phyloP scores from a whole-genome alignment of 73 alveolate species.

The Paramecium sexaurelia region DNA sequence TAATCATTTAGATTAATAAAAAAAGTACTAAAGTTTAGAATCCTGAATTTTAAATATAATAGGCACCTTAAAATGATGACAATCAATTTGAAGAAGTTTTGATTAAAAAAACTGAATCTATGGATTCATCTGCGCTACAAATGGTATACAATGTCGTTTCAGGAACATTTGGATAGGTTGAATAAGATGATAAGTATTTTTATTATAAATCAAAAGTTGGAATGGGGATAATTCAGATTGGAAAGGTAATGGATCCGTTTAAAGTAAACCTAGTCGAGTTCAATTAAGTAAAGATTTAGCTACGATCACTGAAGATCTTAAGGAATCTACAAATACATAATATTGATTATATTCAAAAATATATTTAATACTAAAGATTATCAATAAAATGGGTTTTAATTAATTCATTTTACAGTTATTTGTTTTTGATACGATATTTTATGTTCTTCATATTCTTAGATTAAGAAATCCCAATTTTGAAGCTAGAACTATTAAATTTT shows the following conservation, averaged over 20 bases:
- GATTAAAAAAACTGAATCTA: background rate
- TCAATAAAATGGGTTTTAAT: background rate
- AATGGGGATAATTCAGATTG: conserved; percentile 36
- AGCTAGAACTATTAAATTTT: background rate
- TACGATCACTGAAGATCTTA: conserved; percentile 35
- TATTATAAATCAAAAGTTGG: conserved; percentile 1
- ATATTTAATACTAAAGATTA: background rate
- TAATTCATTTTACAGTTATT: background rate
- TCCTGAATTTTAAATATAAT: background rate
- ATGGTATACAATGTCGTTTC: background rate
- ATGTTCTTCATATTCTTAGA: background rate
- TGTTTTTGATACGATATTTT: background rate
- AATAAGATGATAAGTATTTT: background rate
- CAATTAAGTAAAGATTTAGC: conserved; percentile 33
- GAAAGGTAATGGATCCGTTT: conserved; percentile 37
- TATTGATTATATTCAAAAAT: background rate
- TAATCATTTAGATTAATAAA: background rate
- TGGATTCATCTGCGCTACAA: conserved; percentile 6
- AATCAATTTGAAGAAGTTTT: background rate
- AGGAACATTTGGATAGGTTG: conserved; percentile 38
- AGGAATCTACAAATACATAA: conserved; percentile 53
- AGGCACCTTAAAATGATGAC: background rate
- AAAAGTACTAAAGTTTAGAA: background rate
- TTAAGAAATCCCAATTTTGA: background rate
- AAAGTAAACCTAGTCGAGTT: background rate